Percentiles rank a stretch among this genome's conserved stretches.
phyloP scores from a whole-genome alignment of 305 asterid genomes.

The Plantago lanceolata region DNA sequence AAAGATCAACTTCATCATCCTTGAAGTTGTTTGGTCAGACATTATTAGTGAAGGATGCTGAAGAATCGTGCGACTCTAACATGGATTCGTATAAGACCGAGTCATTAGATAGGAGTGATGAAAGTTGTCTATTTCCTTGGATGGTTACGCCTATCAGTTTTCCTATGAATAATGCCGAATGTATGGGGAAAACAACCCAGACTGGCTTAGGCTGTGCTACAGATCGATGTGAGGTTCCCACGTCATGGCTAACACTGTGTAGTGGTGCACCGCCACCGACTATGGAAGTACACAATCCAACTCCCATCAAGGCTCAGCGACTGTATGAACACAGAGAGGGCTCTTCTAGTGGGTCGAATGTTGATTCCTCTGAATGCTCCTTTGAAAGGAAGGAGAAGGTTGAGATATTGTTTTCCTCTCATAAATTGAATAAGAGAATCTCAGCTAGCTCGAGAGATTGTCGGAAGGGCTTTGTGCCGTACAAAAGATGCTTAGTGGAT shows the following conservation, averaged over 20 bases:
- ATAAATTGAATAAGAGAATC: slow-evolving; percentile 31
- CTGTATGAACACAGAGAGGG: slow-evolving; percentile 38
- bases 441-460: slow-evolving; percentile 30
- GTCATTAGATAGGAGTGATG: slow-evolving; percentile 20
- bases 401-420: slow-evolving; percentile 22
- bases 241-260: slow-evolving; percentile 40
- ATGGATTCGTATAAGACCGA: slow-evolving; percentile 25
- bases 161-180: background rate
- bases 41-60: slow-evolving; percentile 40
- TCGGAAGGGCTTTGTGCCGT: slow-evolving; percentile 65
- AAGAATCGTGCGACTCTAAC: slow-evolving; percentile 14
- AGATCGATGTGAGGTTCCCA: slow-evolving; percentile 17
- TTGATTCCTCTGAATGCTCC: background rate
- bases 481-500: slow-evolving; percentile 56
- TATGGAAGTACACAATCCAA: slow-evolving; percentile 45
- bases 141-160: slow-evolving; percentile 21
- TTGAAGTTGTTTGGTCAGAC: slow-evolving; percentile 90
- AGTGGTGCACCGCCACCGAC: slow-evolving; percentile 25
- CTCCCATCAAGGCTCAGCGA: slow-evolving; percentile 41
- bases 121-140: slow-evolving; percentile 24
- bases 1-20: slow-evolving; percentile 27
- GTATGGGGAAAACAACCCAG: background rate
- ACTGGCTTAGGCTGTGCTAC: background rate
- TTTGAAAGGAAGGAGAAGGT: slow-evolving; percentile 22
- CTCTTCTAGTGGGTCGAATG: slow-evolving; percentile 43